Percentiles rank a stretch among this genome's conserved stretches.
phyloP scores from a whole-genome alignment of 306 rosid species.

The Rosa chinensis region DNA sequence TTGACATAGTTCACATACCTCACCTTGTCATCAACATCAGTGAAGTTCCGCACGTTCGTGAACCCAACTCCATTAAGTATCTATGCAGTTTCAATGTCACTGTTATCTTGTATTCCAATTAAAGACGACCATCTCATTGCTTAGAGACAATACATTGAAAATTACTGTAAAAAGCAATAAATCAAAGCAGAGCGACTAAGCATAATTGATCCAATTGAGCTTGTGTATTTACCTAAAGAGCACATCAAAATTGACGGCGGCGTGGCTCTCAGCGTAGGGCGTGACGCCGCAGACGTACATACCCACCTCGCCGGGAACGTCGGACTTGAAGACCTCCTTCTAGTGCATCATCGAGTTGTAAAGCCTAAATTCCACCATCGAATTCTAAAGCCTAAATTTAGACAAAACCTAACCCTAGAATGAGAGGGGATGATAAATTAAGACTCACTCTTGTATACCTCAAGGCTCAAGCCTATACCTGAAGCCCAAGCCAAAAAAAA shows the following conservation, averaged over 20 bases:
- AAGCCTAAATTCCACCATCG: slow-evolving; percentile 42
- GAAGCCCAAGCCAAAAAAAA: too few species aligned
- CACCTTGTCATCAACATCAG: slow-evolving; percentile 87
- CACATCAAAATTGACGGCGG: slow-evolving; percentile 77
- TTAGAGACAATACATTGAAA: too few species aligned
- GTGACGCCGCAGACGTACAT: slow-evolving; percentile 96
- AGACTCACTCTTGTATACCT: too few species aligned
- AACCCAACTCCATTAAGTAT: slow-evolving; percentile 69
- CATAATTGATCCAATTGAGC: too few species aligned
- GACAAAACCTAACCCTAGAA: too few species aligned
- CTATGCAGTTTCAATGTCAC: neutral
- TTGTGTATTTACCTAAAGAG: slow-evolving; percentile 38
- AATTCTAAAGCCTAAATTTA: slow-evolving; percentile 60
- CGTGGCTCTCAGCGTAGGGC: slow-evolving; percentile 64
- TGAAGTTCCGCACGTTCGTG: slow-evolving; percentile 85
- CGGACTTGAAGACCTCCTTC: slow-evolving; percentile 69
- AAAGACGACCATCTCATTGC: too few species aligned
- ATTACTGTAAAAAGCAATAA: too few species aligned
- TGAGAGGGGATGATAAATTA: too few species aligned
- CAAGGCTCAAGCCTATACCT: too few species aligned
- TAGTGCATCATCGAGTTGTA: slow-evolving; percentile 82
- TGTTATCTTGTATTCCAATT: too few species aligned
- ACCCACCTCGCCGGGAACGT: slow-evolving; percentile 56
- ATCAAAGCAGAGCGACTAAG: too few species aligned
- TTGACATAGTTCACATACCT: too few species aligned